Conservation (phyloP, 2,329 filamentous ascomycete genomes). For the Ophidiomyces ophidiicola region DNA sequence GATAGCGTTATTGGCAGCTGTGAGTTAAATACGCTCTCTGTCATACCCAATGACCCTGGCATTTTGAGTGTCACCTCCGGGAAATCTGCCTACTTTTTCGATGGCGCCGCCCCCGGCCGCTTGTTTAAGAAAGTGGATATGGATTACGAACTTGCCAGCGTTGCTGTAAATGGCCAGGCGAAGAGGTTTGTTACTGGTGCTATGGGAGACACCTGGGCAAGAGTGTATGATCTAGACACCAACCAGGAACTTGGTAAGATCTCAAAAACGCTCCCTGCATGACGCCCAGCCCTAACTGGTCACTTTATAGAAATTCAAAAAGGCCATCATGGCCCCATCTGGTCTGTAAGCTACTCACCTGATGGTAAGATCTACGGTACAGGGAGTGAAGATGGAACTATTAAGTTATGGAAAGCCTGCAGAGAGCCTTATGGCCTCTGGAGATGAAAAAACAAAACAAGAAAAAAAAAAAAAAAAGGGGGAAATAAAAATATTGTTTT, state of each 20-base stretch:
- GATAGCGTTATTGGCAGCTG: conserved; percentile 83
- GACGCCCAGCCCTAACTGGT: conserved; percentile 7
- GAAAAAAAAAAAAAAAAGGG: conserved; percentile 8
- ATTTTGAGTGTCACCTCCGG: conserved; percentile 87
- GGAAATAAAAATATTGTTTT: too few relatives aligned
- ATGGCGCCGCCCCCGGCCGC: conserved; percentile 55
- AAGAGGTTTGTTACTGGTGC: conserved; percentile 82
- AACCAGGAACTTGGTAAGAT: conserved; percentile 60
- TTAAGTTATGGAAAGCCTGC: conserved; percentile 74
- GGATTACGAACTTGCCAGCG: conserved; percentile 77
- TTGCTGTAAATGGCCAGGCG: conserved; percentile 70
- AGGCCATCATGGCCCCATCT: conserved; percentile 93
- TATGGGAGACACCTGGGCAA: conserved; percentile 90
- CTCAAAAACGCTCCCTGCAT: too few relatives aligned
- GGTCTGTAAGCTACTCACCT: conserved; percentile 88
- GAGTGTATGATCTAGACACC: conserved; percentile 79
- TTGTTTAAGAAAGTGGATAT: conserved; percentile 69
- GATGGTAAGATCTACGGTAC: conserved; percentile 95
- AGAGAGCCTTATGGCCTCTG: conserved; percentile 54
- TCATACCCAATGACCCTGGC: conserved; percentile 50
- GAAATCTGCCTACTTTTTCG: conserved; percentile 86
- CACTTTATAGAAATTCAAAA: conserved; percentile 64
- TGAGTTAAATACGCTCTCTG: conserved; percentile 64
- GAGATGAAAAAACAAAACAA: conserved; percentile 32
- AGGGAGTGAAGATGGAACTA: conserved; percentile 91